Conservation (phyloP, 345 rosid species). For the Citrus australasica region DNA sequence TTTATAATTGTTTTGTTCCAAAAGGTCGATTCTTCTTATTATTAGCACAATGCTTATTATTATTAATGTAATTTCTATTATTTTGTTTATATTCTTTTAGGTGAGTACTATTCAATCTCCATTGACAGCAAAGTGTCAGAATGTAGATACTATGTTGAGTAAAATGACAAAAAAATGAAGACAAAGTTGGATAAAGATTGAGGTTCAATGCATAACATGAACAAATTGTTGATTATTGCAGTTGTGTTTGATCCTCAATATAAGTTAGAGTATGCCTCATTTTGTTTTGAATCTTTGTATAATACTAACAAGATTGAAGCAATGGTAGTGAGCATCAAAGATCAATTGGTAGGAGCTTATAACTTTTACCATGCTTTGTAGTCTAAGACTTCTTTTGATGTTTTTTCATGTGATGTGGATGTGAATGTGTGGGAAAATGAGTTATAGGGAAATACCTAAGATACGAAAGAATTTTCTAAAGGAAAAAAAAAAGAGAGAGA, state of each 20-base stretch:
- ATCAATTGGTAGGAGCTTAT: no score
- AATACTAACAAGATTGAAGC: neutral
- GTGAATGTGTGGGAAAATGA: neutral
- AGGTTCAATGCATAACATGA: no score
- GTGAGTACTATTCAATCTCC: neutral
- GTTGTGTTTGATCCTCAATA: neutral
- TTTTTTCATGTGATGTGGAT: neutral
- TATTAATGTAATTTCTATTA: no score
- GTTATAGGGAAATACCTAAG: neutral
- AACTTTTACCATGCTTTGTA: neutral
- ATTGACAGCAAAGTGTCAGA: neutral
- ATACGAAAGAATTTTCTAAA: no score
- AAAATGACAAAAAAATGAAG: no score
- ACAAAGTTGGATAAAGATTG: no score
- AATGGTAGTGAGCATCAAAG: neutral
- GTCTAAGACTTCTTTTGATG: no score
- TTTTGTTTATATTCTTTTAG: no score
- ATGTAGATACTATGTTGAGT: neutral
- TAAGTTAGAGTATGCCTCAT: neutral
- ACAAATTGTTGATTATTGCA: no score
- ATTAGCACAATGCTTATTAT: no score
- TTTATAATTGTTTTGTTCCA: no score
- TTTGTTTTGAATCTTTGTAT: neutral
- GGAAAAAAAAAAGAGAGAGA: neutral
- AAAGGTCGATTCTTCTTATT: no score